These are phyloP conservation scores for Claviceps sp. DNA, from an alignment of 2,329 filamentous ascomycete species.

Conservation along the genomic window DNA sequence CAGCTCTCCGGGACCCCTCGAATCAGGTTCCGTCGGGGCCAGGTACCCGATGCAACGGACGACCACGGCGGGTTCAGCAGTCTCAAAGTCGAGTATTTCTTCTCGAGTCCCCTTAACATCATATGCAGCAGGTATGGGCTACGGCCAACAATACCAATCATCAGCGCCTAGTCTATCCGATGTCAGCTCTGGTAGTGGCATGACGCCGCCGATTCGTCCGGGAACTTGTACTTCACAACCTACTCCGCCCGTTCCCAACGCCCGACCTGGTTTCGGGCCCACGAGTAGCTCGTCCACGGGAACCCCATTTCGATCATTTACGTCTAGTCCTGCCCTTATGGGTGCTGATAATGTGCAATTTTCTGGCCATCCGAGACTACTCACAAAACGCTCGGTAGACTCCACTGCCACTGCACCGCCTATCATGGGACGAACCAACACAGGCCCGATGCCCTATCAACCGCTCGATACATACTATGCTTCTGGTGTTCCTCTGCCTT, in stretches of 20 bases:
- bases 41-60: constrained; percentile 34
- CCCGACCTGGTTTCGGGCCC: constrained; percentile 8
- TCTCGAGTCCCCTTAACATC: constrained; percentile 50
- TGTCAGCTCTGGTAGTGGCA: constrained; percentile 8
- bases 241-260: constrained; percentile 14
- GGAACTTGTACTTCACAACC: constrained; percentile 24
- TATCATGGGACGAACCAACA: constrained; percentile 4
- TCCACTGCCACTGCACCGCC: constrained; percentile 12
- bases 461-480: constrained; percentile 15
- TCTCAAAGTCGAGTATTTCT: constrained; percentile 46
- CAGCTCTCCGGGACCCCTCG: constrained; percentile 37
- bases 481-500: constrained; percentile 7
- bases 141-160: constrained; percentile 22
- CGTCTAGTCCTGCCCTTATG: constrained; percentile 18
- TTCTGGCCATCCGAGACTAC: constrained; percentile 19
- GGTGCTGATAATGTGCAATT: constrained; percentile 17
- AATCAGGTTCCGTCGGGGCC: constrained; percentile 38
- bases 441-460: constrained; percentile 1
- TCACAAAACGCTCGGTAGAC: constrained; percentile 18
- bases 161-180: constrained; percentile 23
- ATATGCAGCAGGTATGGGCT: constrained; percentile 48
- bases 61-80: constrained; percentile 41
- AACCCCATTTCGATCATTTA: constrained; percentile 11
- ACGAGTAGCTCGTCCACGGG: constrained; percentile 8
- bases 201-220: constrained; percentile 18